Conservation (phyloP, 2,329 filamentous ascomycete genomes). For the Fusarium denticulatum region DNA sequence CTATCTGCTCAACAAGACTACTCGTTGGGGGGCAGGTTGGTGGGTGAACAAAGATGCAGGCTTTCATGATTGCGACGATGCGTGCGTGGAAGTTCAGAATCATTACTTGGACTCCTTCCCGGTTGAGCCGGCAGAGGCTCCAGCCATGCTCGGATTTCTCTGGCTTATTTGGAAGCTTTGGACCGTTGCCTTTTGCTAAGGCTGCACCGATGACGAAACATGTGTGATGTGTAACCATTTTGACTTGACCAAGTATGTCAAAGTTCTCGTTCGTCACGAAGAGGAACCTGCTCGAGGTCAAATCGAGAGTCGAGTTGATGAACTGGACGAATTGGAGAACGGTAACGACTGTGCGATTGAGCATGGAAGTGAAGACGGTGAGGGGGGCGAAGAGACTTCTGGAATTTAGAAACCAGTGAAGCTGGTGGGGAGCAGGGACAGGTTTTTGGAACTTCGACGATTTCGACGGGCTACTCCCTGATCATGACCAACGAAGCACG, state of each 20-base stretch:
- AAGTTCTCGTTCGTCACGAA: neutral
- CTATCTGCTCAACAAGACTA: neutral
- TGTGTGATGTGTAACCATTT: accelerated
- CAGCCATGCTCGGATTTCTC: neutral
- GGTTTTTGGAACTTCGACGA: accelerated
- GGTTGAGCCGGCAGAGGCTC: accelerated
- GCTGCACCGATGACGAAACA: neutral
- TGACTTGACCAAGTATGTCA: accelerated
- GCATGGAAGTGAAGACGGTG: neutral
- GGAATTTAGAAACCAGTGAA: accelerated
- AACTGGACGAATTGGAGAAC: no score
- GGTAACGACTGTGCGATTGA: neutral
- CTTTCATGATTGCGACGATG: neutral
- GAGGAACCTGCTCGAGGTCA: neutral
- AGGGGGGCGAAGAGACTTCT: neutral
- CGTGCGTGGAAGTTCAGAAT: neutral
- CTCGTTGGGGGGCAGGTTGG: accelerated
- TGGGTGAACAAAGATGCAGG: accelerated
- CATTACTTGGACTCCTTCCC: accelerated
- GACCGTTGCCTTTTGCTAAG: accelerated
- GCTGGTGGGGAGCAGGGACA: neutral
- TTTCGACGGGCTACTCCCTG: neutral
- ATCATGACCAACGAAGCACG: neutral
- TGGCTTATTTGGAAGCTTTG: no score
- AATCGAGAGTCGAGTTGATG: neutral